Evolutionary conservation across 2,329 filamentous ascomycete species (phyloP), one percentile per base, ranked within the genome.

Genomic region (Venturia effusa): DNA sequence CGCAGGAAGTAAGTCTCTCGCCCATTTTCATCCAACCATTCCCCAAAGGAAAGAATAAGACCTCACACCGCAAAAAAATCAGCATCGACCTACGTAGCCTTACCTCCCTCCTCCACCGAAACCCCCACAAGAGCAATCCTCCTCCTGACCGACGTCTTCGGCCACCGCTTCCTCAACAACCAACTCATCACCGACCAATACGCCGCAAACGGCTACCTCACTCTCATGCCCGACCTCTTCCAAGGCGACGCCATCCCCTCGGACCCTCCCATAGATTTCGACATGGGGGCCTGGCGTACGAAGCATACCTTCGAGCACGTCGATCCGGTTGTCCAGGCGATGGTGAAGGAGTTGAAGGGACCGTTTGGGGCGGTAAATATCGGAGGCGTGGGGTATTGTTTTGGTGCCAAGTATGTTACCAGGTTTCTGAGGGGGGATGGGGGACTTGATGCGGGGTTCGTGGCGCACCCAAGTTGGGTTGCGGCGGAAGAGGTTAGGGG

Each of bases 391-490:
- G 88, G 88, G 0, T 91, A 91, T 75, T 92, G 88, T 75, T 89
- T 91, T 68, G 88, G 88, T 45, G 88, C 81, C 64, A 89, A 89
- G 83, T 92, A 89, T 73, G 84, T 90, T 40, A 79, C 81, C 61
- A 84, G 88, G 41, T 85, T 86, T 76, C 80, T 83, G 3, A 76
- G 77, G 34, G 66, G 77, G 64, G 84, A 83, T 66, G 78, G 66
- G 55, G 68, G 69, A 6, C 66, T 90, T 67, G 77, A 87, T 59
- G 87, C 81, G 64, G 88, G 87, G 51, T 92, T 82, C 75, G 73
- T 84, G n/a, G 88, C 88, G 2, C 88, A 91, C 74, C 89, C 88
- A 0, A 88, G 85, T 10, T 87, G 86, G 67, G 81, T 90, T 40
- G 79, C 83, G 6, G 78, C 84, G 66, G 83, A 84, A 2, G 88